Conservation (phyloP, 2,329 filamentous ascomycete species). For the Fusarium nisikadoi region DNA sequence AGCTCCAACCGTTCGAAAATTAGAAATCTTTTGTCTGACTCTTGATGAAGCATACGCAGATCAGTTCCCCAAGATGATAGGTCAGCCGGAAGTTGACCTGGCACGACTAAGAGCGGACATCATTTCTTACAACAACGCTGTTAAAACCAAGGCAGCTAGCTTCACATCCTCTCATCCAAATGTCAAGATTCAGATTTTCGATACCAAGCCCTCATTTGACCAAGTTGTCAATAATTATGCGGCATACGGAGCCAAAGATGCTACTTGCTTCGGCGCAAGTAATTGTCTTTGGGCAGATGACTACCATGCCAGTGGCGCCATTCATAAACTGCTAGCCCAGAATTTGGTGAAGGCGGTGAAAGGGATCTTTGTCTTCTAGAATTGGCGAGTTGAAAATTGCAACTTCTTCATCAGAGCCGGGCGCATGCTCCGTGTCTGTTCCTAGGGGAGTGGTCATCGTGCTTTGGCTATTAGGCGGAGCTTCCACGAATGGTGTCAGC, state of each 20-base stretch:
- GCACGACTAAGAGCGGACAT: constrained; percentile 19
- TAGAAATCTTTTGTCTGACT: background rate
- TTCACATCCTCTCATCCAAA: constrained; percentile 12
- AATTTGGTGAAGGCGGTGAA: constrained; percentile 13
- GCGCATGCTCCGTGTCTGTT: background rate
- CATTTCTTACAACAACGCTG: constrained; percentile 23
- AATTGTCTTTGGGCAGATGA: constrained; percentile 34
- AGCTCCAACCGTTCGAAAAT: fast-evolving
- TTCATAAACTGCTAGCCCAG: constrained; percentile 31
- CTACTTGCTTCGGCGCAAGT: constrained; percentile 26
- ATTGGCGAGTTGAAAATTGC: background rate
- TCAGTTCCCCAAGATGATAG: constrained; percentile 28
- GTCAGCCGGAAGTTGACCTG: constrained; percentile 15
- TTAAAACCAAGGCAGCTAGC: constrained; percentile 5
- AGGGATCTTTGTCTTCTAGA: background rate
- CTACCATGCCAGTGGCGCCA: constrained; percentile 32
- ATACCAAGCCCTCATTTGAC: constrained; percentile 27
- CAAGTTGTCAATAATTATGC: constrained; percentile 11
- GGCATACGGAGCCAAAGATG: constrained; percentile 27
- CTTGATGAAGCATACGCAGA: constrained; percentile 8
- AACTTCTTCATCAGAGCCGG: background rate
- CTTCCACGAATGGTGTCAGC: background rate
- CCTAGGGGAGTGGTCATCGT: background rate
- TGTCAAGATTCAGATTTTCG: constrained; percentile 21
- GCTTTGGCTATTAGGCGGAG: background rate